Base-by-base conservation (phyloP, 148 eudicot species). In the Chenopodium suecicum region DNA sequence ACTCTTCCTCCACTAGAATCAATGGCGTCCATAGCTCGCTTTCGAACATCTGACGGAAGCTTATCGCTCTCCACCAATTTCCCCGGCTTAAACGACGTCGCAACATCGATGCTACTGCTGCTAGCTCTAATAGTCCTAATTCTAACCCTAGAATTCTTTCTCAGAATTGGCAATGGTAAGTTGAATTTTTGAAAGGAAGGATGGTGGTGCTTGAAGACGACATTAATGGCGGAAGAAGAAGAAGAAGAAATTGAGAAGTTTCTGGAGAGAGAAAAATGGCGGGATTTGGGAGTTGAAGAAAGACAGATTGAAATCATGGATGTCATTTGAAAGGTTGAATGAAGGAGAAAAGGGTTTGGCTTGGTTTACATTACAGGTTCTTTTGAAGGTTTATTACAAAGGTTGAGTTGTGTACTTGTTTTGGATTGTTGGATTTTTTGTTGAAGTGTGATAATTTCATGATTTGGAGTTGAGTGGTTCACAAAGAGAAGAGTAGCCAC, bases 1-100 rank as follows among this genome's bases (percentile, higher is more conserved):
- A 95, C 98, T 78, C 99, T 85, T 68, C 99, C 85, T 29, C 92
- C 95, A 64, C 74, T 82, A 14, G 86, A 85, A 83, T 94, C 99
- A 56, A 94, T 86, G 46, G 99, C 98, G 6, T 92, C 92, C 94
- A 94, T 88, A 0, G 94, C 81, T 9, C 93, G 89, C 73, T 86
- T 90, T 81, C 99, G 86, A 10, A 93, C 91, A 78, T 95, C 95
- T 0, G 86, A 56, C 50, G 97, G 90, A 63, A 95, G 79, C 75
- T 87, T 92, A 73, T 95, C 98, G 63, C 91, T 93, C 90, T 93
- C 98, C 14, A 95, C 90, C 10, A 81, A 85, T 9, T 89, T 89
- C 19, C 98, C 98, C 1, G 97, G 95, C 85, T 84, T 89, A 65
- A 90, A 76, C 27, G 86, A 78, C 5, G 85, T 32, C 46, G 89